A percentile compares a stretch with the other conserved stretches of the same genome.
Conservation (phyloP, 2,329 filamentous ascomycete species). For the Calonectria leucothoes region DNA sequence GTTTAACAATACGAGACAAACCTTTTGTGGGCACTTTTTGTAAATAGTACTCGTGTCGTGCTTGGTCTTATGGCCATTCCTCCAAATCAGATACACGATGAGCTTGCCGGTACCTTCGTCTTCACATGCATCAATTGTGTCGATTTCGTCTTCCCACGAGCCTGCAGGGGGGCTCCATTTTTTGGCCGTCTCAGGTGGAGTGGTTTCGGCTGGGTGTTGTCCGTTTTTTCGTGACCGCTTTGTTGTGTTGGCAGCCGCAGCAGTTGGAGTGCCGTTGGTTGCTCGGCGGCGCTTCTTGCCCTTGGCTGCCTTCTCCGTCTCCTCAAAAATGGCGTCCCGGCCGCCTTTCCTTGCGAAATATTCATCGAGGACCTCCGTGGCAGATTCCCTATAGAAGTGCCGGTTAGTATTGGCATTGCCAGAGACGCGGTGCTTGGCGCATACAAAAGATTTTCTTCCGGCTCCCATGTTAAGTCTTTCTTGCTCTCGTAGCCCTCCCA, state of each 20-base stretch:
- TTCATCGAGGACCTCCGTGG: slow-evolving; percentile 69
- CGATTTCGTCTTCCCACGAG: slow-evolving; percentile 81
- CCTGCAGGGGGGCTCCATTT: slow-evolving; percentile 77
- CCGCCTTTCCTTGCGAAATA: slow-evolving; percentile 76
- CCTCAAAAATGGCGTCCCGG: slow-evolving; percentile 63
- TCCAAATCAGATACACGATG: slow-evolving; percentile 79
- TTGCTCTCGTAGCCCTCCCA: slow-evolving; percentile 83
- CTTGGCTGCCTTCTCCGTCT: slow-evolving; percentile 61
- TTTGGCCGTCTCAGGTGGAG: slow-evolving; percentile 59
- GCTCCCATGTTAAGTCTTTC: slow-evolving; percentile 82
- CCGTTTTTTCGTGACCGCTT: slow-evolving; percentile 63
- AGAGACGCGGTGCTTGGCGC: neutral
- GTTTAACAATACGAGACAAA: slow-evolving; percentile 45
- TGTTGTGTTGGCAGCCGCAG: slow-evolving; percentile 45
- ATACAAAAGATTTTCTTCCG: slow-evolving; percentile 70
- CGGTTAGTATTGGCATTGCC: neutral
- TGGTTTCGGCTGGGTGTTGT: slow-evolving; percentile 60
- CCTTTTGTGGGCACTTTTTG: slow-evolving; percentile 82
- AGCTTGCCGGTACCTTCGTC: slow-evolving; percentile 70
- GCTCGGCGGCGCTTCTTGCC: slow-evolving; percentile 70
- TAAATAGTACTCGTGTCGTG: slow-evolving; percentile 77
- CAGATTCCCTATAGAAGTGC: slow-evolving; percentile 60
- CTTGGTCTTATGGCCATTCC: slow-evolving; percentile 78
- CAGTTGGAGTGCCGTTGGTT: slow-evolving; percentile 51
- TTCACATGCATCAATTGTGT: slow-evolving; percentile 77